Evolutionary conservation across 1,284 basidiomycete genomes (phyloP).

Genomic region (Rhizoctonia solani): DNA sequence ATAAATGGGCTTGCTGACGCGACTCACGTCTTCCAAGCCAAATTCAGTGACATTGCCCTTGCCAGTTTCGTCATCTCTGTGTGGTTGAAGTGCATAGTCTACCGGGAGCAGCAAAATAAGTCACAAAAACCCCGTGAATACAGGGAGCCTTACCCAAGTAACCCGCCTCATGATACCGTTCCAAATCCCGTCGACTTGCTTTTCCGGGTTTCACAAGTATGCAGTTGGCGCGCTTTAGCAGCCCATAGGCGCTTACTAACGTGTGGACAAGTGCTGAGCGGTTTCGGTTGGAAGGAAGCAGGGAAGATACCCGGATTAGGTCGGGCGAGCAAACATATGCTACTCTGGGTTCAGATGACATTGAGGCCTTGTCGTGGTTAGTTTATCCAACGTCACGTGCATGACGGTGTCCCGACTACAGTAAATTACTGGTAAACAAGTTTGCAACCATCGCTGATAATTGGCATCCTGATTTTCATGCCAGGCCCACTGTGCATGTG

Average conservation of each 20-base stretch:
- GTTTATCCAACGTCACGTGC: not conserved
- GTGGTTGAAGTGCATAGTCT: slow-evolving; percentile 51
- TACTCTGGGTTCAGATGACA: slow-evolving; percentile 40
- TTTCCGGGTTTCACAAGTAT: slow-evolving; percentile 57
- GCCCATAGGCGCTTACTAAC: slow-evolving; percentile 61
- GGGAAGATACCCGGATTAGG: slow-evolving; percentile 58
- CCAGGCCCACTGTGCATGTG: too few species aligned
- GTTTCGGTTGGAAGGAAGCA: slow-evolving; percentile 79
- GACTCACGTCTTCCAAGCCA: slow-evolving; percentile 68
- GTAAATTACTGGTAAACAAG: not conserved
- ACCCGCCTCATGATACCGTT: slow-evolving; percentile 48
- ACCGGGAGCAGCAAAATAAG: not conserved
- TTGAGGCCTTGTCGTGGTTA: not conserved
- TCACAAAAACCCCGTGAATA: not conserved
- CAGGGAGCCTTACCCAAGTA: slow-evolving; percentile 46
- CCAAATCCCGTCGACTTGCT: slow-evolving; percentile 50
- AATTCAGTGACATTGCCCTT: slow-evolving; percentile 48
- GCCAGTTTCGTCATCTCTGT: slow-evolving; percentile 47
- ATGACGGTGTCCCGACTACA: not conserved
- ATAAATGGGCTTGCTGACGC: slow-evolving; percentile 19
- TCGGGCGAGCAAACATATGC: slow-evolving; percentile 19
- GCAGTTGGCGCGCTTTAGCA: slow-evolving; percentile 53
- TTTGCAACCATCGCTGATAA: too few species aligned
- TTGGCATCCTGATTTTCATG: too few species aligned
- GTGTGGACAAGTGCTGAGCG: slow-evolving; percentile 82